Conservation (phyloP, 2,329 filamentous ascomycete genomes). For the Botrytis sinoallii region DNA sequence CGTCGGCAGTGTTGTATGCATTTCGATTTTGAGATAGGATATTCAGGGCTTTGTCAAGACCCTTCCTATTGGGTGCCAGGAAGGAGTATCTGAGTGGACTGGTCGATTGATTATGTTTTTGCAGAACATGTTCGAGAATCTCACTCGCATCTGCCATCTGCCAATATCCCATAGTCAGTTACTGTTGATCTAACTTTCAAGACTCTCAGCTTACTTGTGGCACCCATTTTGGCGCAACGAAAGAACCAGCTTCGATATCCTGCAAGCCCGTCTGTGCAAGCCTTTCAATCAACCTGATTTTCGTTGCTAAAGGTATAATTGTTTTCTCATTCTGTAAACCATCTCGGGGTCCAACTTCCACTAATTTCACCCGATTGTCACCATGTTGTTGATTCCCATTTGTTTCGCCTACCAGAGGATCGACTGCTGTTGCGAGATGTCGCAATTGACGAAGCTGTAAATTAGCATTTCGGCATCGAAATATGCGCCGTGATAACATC, state of each 20-base stretch:
- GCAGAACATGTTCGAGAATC: constrained; percentile 67
- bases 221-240: constrained; percentile 81
- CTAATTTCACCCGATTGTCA: constrained; percentile 53
- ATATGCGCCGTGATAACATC: constrained; percentile 15
- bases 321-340: constrained; percentile 84
- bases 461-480: constrained; percentile 1
- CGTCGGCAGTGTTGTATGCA: constrained; percentile 47
- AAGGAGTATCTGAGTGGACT: constrained; percentile 71
- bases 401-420: constrained; percentile 18
- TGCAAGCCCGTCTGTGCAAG: constrained; percentile 65
- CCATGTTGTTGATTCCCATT: constrained; percentile 26
- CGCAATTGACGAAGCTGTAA: constrained; percentile 23
- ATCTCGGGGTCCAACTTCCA: constrained; percentile 82
- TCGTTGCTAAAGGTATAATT: constrained; percentile 66
- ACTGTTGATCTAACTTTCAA: background rate
- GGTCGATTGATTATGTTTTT: constrained; percentile 52
- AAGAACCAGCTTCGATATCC: constrained; percentile 77
- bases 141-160: constrained; percentile 78
- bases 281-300: constrained; percentile 71
- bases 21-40: constrained; percentile 56
- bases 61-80: constrained; percentile 74
- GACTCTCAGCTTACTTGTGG: constrained; percentile 58
- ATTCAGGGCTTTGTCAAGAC: constrained; percentile 59
- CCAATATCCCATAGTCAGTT: background rate
- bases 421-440: constrained; percentile 27